Base-by-base conservation (phyloP, 371 early-diverging fungal species). In the Paraphysoderma sedebokerense region DNA sequence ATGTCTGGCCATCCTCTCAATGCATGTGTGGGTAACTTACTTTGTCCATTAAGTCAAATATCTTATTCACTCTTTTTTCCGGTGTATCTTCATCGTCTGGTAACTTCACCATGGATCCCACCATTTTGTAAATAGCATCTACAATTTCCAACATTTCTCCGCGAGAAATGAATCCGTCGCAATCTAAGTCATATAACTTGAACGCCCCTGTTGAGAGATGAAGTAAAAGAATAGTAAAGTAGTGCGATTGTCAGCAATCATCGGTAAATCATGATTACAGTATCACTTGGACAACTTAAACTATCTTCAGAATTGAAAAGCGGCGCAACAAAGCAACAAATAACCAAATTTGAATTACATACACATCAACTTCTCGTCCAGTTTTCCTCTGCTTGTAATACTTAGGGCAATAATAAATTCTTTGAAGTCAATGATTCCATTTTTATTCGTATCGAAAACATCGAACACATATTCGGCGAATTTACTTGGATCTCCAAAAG, bases 71-170 rank as follows among this genome's bases (percentile, higher is more conserved):
- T 13, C 92, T 72, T 61, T 87, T 85, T 52, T 87, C 81, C 5
- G 92, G 88, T n/a, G 91, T 90, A 52, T 82, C 79, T 55, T 86
- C 87, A 61, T 92, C 92, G 23, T 70, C 66, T n/a, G 90, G 87
- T 52, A 91, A 58, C 54, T 84, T 82, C 28, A 32, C 81, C 81
- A 83, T 85, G 48, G 75, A 79, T 11, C 90, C 92, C 0, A 92
- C 84, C 88, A 92, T 87, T 54, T 81, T 82, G 60, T 92, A 91
- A 38, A 95, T 86, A 5, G 96, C 86, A 38, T 85, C 81, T 8
- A 91, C 92, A 44, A 91, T 84, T 48, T 61, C 63, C 35, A 85
- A 53, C 90, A 92, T 89, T 66, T 95, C 96, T 12, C 79, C 81
- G 26, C 71, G 72, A 17, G 87, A 78, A 50, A 95, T 87, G 57